phyloP scores from a whole-genome alignment of 2,329 filamentous ascomycete species.

The Phialophora macrospora region DNA sequence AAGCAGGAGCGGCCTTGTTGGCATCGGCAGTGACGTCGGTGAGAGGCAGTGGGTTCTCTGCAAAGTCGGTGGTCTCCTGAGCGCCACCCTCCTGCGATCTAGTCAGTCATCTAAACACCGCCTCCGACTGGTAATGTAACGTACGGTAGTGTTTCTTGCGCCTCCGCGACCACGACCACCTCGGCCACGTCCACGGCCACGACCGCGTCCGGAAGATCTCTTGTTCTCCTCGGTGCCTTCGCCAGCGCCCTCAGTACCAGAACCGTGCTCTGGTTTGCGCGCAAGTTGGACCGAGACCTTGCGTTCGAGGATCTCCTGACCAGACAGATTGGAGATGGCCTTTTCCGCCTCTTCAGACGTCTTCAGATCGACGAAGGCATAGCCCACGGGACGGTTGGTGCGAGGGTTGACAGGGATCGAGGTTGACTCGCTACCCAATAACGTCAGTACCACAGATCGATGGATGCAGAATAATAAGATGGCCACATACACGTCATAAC shows the following conservation, averaged over 20 bases:
- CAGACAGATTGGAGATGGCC: conserved; percentile 92
- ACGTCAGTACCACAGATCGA: conserved; percentile 35
- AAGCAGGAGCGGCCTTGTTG: conserved; percentile 44
- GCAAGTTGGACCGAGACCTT: conserved; percentile 99
- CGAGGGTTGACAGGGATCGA: conserved; percentile 99
- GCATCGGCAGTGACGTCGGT: conserved; percentile 62
- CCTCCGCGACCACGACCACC: conserved; percentile 68
- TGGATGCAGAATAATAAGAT: conserved; percentile 34
- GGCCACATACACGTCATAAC: conserved; percentile 91
- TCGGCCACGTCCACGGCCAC: conserved; percentile 65
- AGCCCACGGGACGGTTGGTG: conserved; percentile 96
- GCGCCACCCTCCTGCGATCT: conserved; percentile 40
- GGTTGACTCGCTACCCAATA: conserved; percentile 78
- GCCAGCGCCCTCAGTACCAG: conserved; percentile 72
- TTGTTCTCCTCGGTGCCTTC: conserved; percentile 67
- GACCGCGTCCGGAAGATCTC: conserved; percentile 62
- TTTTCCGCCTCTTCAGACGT: conserved; percentile 93
- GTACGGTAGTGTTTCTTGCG: conserved; percentile 29
- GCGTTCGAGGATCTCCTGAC: conserved; percentile 96
- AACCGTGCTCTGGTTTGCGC: conserved; percentile 89
- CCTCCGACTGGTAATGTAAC: conserved; percentile 16
- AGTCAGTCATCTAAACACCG: conserved; percentile 16
- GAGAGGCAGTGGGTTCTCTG: conserved; percentile 60
- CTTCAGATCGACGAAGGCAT: conserved; percentile 97
- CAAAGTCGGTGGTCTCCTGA: conserved; percentile 51